Percentiles rank a stretch among this genome's conserved stretches.
These are phyloP conservation scores for Fragaria nilgerrensis DNA, from an alignment of 306 rosid species.

Conservation along the genomic window DNA sequence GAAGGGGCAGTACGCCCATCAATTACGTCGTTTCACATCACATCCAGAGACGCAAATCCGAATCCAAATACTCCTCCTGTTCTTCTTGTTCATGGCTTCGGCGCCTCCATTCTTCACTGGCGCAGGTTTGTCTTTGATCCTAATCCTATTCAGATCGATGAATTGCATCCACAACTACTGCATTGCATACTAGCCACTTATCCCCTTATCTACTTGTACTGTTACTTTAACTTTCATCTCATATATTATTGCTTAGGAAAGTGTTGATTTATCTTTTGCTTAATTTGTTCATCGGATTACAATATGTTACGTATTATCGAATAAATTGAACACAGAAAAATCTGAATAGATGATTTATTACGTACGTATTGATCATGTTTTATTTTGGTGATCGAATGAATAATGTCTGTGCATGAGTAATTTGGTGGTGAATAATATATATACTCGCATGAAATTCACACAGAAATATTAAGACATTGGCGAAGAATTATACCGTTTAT, in stretches of 20 bases:
- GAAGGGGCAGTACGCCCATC: conserved; percentile 67
- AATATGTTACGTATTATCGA: too few relatives aligned
- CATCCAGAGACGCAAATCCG: background rate
- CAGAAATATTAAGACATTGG: conserved; percentile 71
- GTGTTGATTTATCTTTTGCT: background rate
- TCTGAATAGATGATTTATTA: background rate
- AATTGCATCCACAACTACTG: background rate
- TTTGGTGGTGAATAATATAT: too few relatives aligned
- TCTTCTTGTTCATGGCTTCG: conserved; percentile 92
- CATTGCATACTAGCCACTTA: background rate
- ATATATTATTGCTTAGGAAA: background rate
- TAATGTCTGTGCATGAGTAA: too few relatives aligned
- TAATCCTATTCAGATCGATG: background rate
- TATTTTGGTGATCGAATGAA: background rate
- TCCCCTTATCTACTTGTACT: conserved; percentile 16
- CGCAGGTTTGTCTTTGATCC: conserved; percentile 51
- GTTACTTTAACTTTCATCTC: background rate
- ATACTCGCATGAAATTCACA: background rate
- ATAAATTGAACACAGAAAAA: background rate
- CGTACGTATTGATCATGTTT: background rate
- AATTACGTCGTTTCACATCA: conserved; percentile 60
- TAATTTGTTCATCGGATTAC: background rate
- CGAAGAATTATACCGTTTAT: conserved; percentile 64
- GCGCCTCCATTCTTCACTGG: conserved; percentile 96
- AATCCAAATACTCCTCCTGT: conserved; percentile 49